Evolutionary conservation across 2,329 filamentous ascomycete species (phyloP), one percentile per base, ranked within the genome.

Genomic region (Plectosphaerella sp.): DNA sequence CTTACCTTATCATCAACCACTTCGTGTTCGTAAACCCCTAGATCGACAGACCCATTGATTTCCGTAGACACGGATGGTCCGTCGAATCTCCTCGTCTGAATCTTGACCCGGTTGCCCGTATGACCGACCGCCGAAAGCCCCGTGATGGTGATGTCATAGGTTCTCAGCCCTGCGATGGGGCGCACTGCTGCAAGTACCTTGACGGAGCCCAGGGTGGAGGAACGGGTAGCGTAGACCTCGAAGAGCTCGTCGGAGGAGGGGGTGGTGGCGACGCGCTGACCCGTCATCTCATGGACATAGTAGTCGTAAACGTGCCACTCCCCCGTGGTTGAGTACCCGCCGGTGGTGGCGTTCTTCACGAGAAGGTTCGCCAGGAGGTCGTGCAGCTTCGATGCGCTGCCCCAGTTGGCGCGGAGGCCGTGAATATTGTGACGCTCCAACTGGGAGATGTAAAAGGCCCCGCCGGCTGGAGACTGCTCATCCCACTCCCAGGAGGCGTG

Each of bases 391-490:
- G 57, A 61, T n/a, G 63, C 66, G 3, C 62, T 63, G 5, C 67
- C 66, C 75, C 75, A 78, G 54, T 78, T 77, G 1, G 70, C 74
- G 3, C 74, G 67, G 1, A 78, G 61, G 1, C 74, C 74, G 9
- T 61, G 58, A 4, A 68, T 58, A 51, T 77, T 66, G 58, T 69
- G 62, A 1, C 76, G 67, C 53, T 79, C 76, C 1, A 79, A 67
- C 22, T 71, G 72, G 2, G 70, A 60, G 35, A 79, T 73, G 64
- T 70, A 78, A 64, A 68, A 79, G 0, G 68, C 75, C 1, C 69
- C 62, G 5, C 63, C 66, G 0, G 68, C 61, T 0, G 75, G 70
- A 9, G 70, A 63, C 50, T 78, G 72, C 55, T 78, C 71, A 22
- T 46, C 20, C 18, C 5, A 14, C 7, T 55, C 55, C 18, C 59